Evolutionary conservation across 1,284 basidiomycete species (phyloP), one percentile per base, ranked within the genome.

Genomic region (Ganoderma sinense): DNA sequence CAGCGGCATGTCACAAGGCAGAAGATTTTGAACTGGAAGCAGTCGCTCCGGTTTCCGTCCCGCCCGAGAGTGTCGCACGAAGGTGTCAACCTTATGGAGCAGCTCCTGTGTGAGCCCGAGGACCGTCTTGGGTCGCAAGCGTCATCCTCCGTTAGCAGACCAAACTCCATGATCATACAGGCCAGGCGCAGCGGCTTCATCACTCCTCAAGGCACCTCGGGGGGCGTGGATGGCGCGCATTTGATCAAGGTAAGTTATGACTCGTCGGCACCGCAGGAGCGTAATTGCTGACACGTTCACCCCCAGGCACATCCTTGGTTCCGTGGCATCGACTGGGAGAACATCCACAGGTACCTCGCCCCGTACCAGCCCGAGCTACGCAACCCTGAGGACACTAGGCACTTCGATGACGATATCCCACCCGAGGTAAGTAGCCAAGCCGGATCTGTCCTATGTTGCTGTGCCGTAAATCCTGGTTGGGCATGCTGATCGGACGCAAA

Each of bases 321-420:
- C 85, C 86, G 85, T 72, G 93, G 91, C 33, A 91, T 97, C 72
- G 94, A 97, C 77, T 97, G 93, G 91, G 82, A 85, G 53, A 92
- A 92, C 73, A 91, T 97, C 65, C 94, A 95, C 80, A 86, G 87
- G 64, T 90, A 91, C 77, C 86, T 88, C 65, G 92, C 97, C 14
- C 97, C 97, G 20, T 98, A 97, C 84, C 89, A 88, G 70, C 97
- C 97, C 20, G 91, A 95, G 67, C 87, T 99, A 65, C 83, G 79
- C 55, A 84, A 88, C 70, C 92, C 93, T 36, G 94, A 93, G 76
- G 95, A 98, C 81, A 97, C 96, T 33, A 86, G 89, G 73, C 95
- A 97, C 80, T 97, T 97, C 75, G 95, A 97, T 81, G 91, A 94
- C 69, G 96, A 97, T 80, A 98, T 98, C 73, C 95, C 95, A 40